Conservation (phyloP, 768 basidiomycete species). For the Tylopilus rubrobrunneus region DNA sequence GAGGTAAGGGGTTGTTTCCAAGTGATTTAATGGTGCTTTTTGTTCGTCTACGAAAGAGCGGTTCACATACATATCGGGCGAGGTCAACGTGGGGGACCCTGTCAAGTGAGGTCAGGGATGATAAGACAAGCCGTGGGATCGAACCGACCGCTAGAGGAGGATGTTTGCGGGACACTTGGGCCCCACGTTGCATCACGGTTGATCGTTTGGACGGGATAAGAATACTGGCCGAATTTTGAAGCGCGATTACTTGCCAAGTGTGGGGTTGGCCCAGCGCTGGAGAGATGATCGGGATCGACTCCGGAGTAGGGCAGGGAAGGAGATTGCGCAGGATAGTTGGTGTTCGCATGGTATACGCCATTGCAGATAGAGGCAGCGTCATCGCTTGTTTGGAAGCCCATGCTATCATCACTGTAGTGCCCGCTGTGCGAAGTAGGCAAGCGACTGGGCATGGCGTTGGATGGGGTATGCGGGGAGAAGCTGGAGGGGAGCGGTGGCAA, state of each 20-base stretch:
- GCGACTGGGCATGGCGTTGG: conserved; percentile 32
- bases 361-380: conserved; percentile 43
- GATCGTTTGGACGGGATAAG: conserved; percentile 36
- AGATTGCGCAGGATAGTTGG: conserved; percentile 44
- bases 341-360: conserved; percentile 40
- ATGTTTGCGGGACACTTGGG: conserved; percentile 28
- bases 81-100: conserved; percentile 54
- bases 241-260: conserved; percentile 40
- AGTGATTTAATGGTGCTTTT: conserved; percentile 46
- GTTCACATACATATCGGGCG: conserved; percentile 44
- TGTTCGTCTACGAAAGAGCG: conserved; percentile 53
- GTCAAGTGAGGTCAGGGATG: conserved; percentile 36
- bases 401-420: conserved; percentile 37
- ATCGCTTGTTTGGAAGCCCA: conserved; percentile 49
- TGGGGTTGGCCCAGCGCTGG: conserved; percentile 24
- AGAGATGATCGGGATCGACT: conserved; percentile 31
- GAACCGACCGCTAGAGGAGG: conserved; percentile 31
- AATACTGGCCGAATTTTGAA: conserved; percentile 52
- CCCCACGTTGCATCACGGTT: conserved; percentile 29
- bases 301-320: conserved; percentile 40
- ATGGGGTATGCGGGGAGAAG: conserved; percentile 33
- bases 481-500: conserved; percentile 47
- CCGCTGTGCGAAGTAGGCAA: conserved; percentile 36
- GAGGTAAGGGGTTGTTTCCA: conserved; percentile 55
- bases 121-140: conserved; percentile 26